Percentiles rank a stretch among this genome's conserved stretches.
phyloP scores from a whole-genome alignment of 1,284 basidiomycete genomes.

The Tilletia indica region DNA sequence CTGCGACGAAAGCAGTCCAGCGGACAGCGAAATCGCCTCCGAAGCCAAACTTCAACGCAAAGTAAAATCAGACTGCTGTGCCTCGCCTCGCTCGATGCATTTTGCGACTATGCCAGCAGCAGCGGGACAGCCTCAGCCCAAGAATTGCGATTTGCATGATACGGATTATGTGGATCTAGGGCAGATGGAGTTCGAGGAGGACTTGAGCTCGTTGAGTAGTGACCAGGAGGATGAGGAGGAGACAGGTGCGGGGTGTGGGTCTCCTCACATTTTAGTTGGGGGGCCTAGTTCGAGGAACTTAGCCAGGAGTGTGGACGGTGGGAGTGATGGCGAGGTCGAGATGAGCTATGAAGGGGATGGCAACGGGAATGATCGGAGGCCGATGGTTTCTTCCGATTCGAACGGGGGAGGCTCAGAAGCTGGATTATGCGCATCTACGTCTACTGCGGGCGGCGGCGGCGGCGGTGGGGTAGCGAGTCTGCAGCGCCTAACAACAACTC shows the following conservation, averaged over 20 bases:
- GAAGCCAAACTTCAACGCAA: conserved; percentile 50
- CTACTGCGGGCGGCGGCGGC: neutral
- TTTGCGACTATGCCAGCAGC: neutral
- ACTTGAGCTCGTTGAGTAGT: conserved; percentile 2
- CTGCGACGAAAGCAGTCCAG: conserved; percentile 42
- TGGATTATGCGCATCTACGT: too few relatives aligned
- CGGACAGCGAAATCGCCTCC: conserved; percentile 48
- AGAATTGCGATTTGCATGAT: conserved; percentile 39
- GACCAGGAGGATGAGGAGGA: conserved; percentile 12
- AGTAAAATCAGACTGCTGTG: conserved; percentile 12
- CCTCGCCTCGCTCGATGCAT: conserved; percentile 2
- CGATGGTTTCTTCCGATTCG: too few relatives aligned
- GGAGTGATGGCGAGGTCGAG: conserved; percentile 17
- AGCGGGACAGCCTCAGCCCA: conserved; percentile 23
- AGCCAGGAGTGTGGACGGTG: neutral
- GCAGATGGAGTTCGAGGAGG: conserved; percentile 8
- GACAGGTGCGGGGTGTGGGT: neutral
- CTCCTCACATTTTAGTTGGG: neutral
- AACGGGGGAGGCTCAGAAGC: too few relatives aligned
- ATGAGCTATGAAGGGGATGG: conserved; percentile 7
- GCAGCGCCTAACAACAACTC: conserved; percentile 21
- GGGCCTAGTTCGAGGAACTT: neutral
- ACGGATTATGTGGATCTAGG: conserved; percentile 23
- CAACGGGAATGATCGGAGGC: too few relatives aligned
- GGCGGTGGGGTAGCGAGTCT: neutral